Evolutionary conservation across 139 green algal genomes (phyloP).

Genomic region (Diplosphaera chodatii): DNA sequence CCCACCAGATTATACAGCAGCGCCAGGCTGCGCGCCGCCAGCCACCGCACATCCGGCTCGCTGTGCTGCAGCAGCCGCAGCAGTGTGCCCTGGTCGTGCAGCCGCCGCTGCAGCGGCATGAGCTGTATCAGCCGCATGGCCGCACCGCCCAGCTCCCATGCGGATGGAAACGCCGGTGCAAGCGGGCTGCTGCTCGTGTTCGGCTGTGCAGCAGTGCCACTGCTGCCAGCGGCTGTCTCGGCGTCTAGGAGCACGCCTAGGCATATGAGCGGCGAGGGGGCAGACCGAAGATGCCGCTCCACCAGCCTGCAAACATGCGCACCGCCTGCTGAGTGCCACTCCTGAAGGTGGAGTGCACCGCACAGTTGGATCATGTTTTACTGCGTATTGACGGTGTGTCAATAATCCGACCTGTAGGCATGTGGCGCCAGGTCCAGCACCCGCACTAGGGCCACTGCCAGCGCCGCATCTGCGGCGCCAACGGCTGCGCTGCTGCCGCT

Average conservation of each 20-base stretch:
- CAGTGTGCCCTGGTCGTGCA: slow-evolving; percentile 26
- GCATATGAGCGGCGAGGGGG: slow-evolving; percentile 18
- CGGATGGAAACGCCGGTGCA: too few relatives aligned
- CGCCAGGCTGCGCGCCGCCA: slow-evolving; percentile 18
- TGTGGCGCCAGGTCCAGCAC: slow-evolving; percentile 47
- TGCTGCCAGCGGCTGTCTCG: neutral
- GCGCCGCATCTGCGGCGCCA: neutral
- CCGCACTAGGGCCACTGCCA: slow-evolving; percentile 27
- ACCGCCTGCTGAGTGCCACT: neutral
- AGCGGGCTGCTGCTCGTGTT: neutral
- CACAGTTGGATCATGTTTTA: too few relatives aligned
- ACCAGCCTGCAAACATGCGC: slow-evolving; percentile 25
- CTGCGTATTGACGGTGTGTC: too few relatives aligned
- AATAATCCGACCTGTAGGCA: slow-evolving; percentile 21
- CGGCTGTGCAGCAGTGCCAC: neutral
- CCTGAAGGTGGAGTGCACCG: neutral
- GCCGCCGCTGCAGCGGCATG: slow-evolving; percentile 23
- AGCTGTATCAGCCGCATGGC: slow-evolving; percentile 46
- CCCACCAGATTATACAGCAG: slow-evolving; percentile 28
- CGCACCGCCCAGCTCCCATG: slow-evolving; percentile 32
- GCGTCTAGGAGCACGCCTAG: slow-evolving; percentile 1
- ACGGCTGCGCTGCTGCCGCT: neutral
- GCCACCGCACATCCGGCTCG: slow-evolving; percentile 40
- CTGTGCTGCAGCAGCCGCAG: slow-evolving; percentile 41
- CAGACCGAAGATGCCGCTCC: slow-evolving; percentile 25